Conservation (phyloP, 2,329 filamentous ascomycete genomes). For the Beauveria caledonica region DNA sequence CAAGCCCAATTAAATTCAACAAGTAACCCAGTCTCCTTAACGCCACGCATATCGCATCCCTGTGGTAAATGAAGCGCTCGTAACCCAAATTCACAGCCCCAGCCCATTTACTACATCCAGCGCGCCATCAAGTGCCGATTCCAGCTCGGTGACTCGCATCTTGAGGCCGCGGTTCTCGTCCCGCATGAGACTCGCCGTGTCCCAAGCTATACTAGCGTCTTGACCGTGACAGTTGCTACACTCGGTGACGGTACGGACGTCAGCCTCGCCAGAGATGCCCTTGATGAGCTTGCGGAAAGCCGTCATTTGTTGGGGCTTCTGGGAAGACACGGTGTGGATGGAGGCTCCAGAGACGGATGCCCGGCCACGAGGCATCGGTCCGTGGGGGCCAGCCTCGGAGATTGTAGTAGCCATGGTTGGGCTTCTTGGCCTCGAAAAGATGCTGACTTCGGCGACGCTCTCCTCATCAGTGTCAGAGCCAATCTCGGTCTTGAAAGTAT, state of each 20-base stretch:
- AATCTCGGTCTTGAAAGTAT: constrained; percentile 34
- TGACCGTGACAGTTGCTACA: constrained; percentile 52
- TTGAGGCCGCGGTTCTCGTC: constrained; percentile 57
- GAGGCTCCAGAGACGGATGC: constrained; percentile 30
- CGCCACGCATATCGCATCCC: constrained; percentile 6
- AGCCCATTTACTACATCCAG: constrained; percentile 52
- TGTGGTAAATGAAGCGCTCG: neutral
- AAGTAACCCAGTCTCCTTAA: neutral
- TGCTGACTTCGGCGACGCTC: constrained; percentile 41
- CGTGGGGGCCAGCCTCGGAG: constrained; percentile 22
- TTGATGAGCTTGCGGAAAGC: constrained; percentile 35
- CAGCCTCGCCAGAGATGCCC: constrained; percentile 31
- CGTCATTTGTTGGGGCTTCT: constrained; percentile 21
- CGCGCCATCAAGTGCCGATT: constrained; percentile 52
- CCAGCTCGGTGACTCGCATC: constrained; percentile 48
- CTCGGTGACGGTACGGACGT: constrained; percentile 19
- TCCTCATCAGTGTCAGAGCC: constrained; percentile 46
- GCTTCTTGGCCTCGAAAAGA: constrained; percentile 54
- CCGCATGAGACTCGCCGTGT: constrained; percentile 52
- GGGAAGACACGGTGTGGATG: constrained; percentile 30
- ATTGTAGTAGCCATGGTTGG: constrained; percentile 40
- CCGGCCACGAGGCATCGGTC: constrained; percentile 1
- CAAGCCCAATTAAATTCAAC: constrained; percentile 1
- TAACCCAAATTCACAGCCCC: neutral
- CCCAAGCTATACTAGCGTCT: constrained; percentile 53